Base-by-base conservation (phyloP, 2,329 filamentous ascomycete species). In the Dactylellina drechsleri region DNA sequence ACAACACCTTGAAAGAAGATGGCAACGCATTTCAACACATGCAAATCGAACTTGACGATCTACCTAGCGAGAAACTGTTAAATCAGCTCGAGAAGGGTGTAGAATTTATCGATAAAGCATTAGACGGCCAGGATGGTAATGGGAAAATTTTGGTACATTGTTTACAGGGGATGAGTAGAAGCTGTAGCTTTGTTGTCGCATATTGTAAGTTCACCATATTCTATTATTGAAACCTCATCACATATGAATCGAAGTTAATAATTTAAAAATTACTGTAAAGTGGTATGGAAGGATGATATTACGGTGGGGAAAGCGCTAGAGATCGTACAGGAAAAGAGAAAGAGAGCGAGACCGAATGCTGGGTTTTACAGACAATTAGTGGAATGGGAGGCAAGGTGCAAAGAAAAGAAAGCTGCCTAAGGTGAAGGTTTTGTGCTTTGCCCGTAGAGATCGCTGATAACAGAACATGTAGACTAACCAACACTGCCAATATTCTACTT, bases 301-400 rank as follows among this genome's bases (percentile, higher is more conserved):
- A 62, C 70, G 1, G 62, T 74, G 1, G 57, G 70, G 6, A 43
- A 59, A 45, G 62, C 70, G 13, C 40, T 74, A 6, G 70, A 67
- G 15, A 58, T 53, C 0, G 70, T 74, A 36, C 70, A 74, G 57
- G 70, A 67, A 43, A 74, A 74, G 15, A 47, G 70, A 15, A 74
- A 74, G 58, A 74, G 43, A n/a, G 62, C 70, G 16, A 54, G 70
- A 16, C 70, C 70, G 2, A 74, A 74, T 45, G 20, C 57, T 18
- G 70, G 70, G 4, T 74, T 74, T 43, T 74, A 74, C n/a, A 50
- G 58, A 41, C 70, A 74, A n/a, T 41, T 74, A 64, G 2, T 62
- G 6, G 70, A 74, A n/a, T 74, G 70, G 70, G 62, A 74, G 41
- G 18, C 20, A 16, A 54, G 58, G 15, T 74, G 62, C 20, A 74